These are phyloP conservation scores for Naegleria lovaniensis DNA, from an alignment of 208 protist genomes.

Conservation along the genomic window DNA sequence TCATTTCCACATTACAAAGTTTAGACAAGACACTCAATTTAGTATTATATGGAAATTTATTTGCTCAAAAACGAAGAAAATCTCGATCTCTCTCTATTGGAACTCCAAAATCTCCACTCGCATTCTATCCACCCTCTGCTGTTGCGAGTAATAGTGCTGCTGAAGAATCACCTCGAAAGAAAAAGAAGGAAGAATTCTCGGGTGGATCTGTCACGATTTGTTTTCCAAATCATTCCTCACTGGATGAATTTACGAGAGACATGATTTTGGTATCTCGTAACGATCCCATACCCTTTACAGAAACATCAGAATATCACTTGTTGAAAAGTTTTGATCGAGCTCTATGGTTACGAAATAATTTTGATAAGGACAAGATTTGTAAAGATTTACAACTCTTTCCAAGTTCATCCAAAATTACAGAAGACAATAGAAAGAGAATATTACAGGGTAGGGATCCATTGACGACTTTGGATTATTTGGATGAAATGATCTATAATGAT, in stretches of 20 bases:
- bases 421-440: neutral
- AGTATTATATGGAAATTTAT: neutral
- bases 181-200: neutral
- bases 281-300: neutral
- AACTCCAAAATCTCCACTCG: neutral
- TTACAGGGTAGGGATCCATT: neutral
- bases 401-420: neutral
- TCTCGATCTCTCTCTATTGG: neutral
- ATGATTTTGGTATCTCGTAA: neutral
- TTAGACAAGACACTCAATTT: neutral
- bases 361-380: neutral
- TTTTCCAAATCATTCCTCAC: neutral
- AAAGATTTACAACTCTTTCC: neutral
- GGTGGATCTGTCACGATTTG: neutral
- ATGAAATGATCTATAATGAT: neutral
- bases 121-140: neutral
- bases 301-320: neutral
- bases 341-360: neutral
- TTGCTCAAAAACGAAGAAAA: neutral
- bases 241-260: slow-evolving; percentile 1
- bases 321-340: slow-evolving; percentile 19
- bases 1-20: neutral
- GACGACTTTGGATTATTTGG: neutral
- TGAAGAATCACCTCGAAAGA: neutral
- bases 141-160: too few relatives aligned